Base-by-base conservation (phyloP, 1,139 yeast species). In the Diutina rugosa region DNA sequence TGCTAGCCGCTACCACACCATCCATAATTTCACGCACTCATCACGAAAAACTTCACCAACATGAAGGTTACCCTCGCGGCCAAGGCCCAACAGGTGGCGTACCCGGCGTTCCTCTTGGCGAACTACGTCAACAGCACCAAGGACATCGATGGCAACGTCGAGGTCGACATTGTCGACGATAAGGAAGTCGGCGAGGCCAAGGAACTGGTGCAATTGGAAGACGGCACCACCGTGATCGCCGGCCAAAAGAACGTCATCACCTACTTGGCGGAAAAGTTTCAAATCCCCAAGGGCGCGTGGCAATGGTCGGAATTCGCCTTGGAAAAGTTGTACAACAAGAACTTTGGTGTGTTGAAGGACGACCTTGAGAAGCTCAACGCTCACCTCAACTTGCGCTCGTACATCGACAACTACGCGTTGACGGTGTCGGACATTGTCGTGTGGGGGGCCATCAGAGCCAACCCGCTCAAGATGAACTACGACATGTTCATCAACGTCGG, bases 371-470 rank as follows among this genome's bases (percentile, higher is more conserved):
- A 79, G 66, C 77, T 93, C 63, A 97, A 93, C 64, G 72, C 84
- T 56, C 93, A 86, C 69, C 79, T 93, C 70, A 89, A 89, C 77
- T 84, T 88, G 76, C 83, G 97, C 68, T 81, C 97, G 4, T 90
- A 80, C 67, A 69, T 90, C 58, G 78, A 81, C 60, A 96, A 95
- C 21, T 79, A 84, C 71, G 65, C 76, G 32, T 75, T 81, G 60
- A 74, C 95, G 12, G 72, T 84, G 57, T 95, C 96, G 56, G 99
- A 93, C 71, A 76, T 90, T 60, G 89, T 95, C 16, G 78, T 87
- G 38, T 93, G 97, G 97, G 98, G 98, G 71, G 88, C 86, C 52
- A 78, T 93, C 64, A 84, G 97, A 73, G 88, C 96, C 61, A 91
- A 93, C 69, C 90, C 96, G 56, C 79, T 91, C 70, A 91, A 90